These are phyloP conservation scores for Amanita inopinata DNA, from an alignment of 768 basidiomycete genomes.

Conservation along the genomic window DNA sequence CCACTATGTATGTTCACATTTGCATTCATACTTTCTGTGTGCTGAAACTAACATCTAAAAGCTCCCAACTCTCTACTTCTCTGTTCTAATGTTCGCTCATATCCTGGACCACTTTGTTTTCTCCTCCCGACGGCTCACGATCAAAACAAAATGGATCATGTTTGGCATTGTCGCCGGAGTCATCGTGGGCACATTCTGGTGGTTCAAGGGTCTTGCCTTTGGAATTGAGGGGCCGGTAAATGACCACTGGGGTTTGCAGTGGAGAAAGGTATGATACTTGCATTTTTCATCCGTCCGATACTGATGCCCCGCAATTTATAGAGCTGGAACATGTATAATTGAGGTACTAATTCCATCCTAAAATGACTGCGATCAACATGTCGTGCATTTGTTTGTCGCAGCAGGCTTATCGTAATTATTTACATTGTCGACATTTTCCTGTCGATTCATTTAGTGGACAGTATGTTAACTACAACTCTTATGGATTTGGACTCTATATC, in stretches of 20 bases:
- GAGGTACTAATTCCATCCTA: too few relatives aligned
- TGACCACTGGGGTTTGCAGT: constrained; percentile 69
- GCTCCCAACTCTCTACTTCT: constrained; percentile 96
- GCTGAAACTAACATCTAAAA: constrained; percentile 20
- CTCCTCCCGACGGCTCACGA: constrained; percentile 52
- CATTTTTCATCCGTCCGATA: not conserved
- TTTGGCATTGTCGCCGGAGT: constrained; percentile 54
- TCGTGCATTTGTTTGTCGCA: too few relatives aligned
- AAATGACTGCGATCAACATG: too few relatives aligned
- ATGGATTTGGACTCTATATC: too few relatives aligned
- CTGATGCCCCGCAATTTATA: constrained; percentile 9
- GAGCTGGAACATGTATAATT: constrained; percentile 25
- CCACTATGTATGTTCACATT: constrained; percentile 66
- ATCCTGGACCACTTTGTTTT: constrained; percentile 92
- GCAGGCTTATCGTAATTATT: too few relatives aligned
- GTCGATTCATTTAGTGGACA: too few relatives aligned
- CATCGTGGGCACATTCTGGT: constrained; percentile 83
- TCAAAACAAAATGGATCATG: constrained; percentile 55
- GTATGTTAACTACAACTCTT: too few relatives aligned
- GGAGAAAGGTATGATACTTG: constrained; percentile 49
- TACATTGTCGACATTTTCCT: too few relatives aligned
- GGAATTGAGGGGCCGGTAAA: constrained; percentile 86
- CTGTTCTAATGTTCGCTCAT: constrained; percentile 86
- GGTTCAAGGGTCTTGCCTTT: constrained; percentile 85
- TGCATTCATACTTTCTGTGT: not conserved